phyloP scores from a whole-genome alignment of 768 basidiomycete genomes.

The Daedalea quercina region DNA sequence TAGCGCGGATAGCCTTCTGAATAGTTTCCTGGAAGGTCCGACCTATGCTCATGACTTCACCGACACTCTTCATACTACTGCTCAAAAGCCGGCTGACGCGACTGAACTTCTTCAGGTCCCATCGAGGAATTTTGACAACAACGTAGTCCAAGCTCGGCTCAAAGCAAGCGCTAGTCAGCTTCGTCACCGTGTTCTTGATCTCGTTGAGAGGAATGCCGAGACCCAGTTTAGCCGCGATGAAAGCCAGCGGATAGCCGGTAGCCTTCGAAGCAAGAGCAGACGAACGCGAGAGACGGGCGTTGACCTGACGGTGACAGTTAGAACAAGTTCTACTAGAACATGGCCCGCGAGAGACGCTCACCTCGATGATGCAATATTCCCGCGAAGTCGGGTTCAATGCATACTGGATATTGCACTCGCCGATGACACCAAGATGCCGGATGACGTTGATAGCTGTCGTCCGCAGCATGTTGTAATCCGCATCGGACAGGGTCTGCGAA shows the following conservation, averaged over 20 bases:
- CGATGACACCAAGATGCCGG: slow-evolving; percentile 95
- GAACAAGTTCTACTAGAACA: neutral
- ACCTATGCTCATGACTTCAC: slow-evolving; percentile 99
- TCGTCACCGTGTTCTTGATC: slow-evolving; percentile 96
- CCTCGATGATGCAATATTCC: slow-evolving; percentile 99
- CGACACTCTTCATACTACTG: slow-evolving; percentile 98
- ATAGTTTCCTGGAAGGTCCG: slow-evolving; percentile 98
- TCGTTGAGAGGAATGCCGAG: slow-evolving; percentile 96
- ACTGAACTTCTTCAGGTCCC: slow-evolving; percentile 98
- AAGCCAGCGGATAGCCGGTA: slow-evolving; percentile 95
- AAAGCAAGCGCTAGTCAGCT: slow-evolving; percentile 94
- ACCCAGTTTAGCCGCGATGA: slow-evolving; percentile 97
- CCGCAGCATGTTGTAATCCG: slow-evolving; percentile 99
- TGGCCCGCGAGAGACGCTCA: slow-evolving; percentile 20
- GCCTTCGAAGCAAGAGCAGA: slow-evolving; percentile 98
- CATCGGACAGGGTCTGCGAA: slow-evolving; percentile 96
- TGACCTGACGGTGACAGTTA: slow-evolving; percentile 43
- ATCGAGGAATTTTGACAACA: slow-evolving; percentile 97
- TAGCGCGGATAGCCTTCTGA: slow-evolving; percentile 95
- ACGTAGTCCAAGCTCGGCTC: slow-evolving; percentile 97
- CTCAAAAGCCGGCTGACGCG: slow-evolving; percentile 87
- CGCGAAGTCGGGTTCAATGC: slow-evolving; percentile 92
- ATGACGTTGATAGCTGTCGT: slow-evolving; percentile 98
- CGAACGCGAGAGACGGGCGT: slow-evolving; percentile 96
- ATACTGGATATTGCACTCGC: slow-evolving; percentile 99